phyloP scores from a whole-genome alignment of 768 basidiomycete genomes.

The Symmetrospora coprosmae region DNA sequence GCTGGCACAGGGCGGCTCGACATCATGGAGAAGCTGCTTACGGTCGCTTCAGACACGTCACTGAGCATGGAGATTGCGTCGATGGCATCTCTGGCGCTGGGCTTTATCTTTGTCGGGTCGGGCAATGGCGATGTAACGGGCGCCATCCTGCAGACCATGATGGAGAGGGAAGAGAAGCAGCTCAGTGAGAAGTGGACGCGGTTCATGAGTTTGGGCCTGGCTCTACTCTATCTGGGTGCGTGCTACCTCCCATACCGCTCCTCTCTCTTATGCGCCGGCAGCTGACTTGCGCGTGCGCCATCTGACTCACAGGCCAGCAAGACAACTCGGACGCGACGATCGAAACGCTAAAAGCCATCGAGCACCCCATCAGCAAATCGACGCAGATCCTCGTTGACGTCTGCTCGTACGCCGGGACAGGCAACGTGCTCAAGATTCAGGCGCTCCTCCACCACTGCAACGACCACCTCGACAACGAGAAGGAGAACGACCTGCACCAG shows the following conservation, averaged over 20 bases:
- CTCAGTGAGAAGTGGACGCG: conserved; percentile 87
- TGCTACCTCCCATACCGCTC: no score
- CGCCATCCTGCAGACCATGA: conserved; percentile 70
- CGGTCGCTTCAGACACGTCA: conserved; percentile 63
- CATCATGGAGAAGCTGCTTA: conserved; percentile 59
- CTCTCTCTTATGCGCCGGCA: background rate
- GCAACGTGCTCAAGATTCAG: conserved; percentile 87
- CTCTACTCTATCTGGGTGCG: conserved; percentile 75
- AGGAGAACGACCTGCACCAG: conserved; percentile 65
- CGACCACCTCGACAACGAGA: conserved; percentile 59
- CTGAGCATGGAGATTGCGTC: conserved; percentile 78
- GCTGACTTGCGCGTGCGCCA: background rate
- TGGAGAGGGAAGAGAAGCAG: conserved; percentile 54
- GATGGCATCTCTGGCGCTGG: conserved; percentile 71
- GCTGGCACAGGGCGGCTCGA: conserved; percentile 86
- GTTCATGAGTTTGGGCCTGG: conserved; percentile 78
- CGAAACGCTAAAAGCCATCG: conserved; percentile 80
- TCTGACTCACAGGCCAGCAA: conserved; percentile 63
- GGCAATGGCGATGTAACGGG: conserved; percentile 83
- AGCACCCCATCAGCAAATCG: conserved; percentile 78
- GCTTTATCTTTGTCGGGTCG: conserved; percentile 90
- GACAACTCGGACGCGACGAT: conserved; percentile 86
- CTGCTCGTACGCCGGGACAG: conserved; percentile 86
- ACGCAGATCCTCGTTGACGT: conserved; percentile 84
- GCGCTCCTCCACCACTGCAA: conserved; percentile 82